Evolutionary conservation across 2,329 filamentous ascomycete genomes (phyloP).

Genomic region (Elsinoe batatas): DNA sequence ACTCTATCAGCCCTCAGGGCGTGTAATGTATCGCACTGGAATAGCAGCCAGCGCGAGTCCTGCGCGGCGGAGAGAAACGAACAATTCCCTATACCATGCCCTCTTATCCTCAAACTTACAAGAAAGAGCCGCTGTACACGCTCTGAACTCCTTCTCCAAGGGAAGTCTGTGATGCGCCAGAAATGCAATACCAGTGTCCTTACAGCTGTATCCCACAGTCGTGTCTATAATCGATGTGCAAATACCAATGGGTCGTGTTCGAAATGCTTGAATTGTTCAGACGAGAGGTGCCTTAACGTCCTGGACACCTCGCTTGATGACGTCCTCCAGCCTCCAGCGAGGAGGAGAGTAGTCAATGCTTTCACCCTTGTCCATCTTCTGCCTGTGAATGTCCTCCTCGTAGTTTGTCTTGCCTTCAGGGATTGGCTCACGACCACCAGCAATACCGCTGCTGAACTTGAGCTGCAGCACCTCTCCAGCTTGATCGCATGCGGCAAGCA

Average conservation of each 20-base stretch:
- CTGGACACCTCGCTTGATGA: slow-evolving; percentile 61
- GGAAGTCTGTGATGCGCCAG: neutral
- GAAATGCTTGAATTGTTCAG: neutral
- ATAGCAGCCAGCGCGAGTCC: neutral
- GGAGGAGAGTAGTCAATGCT: slow-evolving; percentile 51
- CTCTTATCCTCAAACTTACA: neutral
- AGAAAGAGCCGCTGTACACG: neutral
- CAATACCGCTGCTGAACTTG: slow-evolving; percentile 94
- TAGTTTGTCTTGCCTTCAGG: slow-evolving; percentile 61
- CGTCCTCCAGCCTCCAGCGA: slow-evolving; percentile 67
- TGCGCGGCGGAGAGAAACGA: neutral
- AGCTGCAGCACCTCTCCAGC: slow-evolving; percentile 85
- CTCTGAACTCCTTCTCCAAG: neutral
- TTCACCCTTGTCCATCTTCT: slow-evolving; percentile 40
- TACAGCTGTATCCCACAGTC: neutral
- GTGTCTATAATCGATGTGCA: neutral
- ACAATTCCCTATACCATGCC: neutral
- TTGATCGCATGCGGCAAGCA: slow-evolving; percentile 83
- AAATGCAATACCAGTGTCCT: neutral
- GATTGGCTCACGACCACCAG: slow-evolving; percentile 71
- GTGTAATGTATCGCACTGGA: slow-evolving; percentile 2
- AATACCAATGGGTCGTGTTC: neutral
- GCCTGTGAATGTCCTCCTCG: slow-evolving; percentile 57
- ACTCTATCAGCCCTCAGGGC: slow-evolving; percentile 8
- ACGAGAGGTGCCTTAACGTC: slow-evolving; percentile 61